A percentile compares a stretch with the other conserved stretches of the same genome.
These are phyloP conservation scores for Pichia rugopelliculosa DNA, from an alignment of 805 yeast genomes.

Conservation along the genomic window DNA sequence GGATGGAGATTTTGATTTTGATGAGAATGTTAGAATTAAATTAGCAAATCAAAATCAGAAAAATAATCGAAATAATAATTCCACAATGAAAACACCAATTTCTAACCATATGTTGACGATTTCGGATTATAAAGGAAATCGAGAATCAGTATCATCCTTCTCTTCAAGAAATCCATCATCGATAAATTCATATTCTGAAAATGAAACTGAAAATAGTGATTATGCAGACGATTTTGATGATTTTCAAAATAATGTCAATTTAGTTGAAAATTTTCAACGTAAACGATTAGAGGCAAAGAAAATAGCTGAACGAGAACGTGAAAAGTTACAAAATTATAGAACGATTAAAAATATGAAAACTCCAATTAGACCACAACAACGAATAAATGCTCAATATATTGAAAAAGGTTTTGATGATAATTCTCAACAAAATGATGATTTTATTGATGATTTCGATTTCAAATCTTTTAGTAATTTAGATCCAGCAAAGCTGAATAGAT, in stretches of 20 bases:
- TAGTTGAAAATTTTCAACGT: conserved; percentile 13
- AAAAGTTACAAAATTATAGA: conserved; percentile 3
- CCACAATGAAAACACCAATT: not conserved
- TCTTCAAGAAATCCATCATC: conserved; percentile 17
- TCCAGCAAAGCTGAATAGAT: conserved; percentile 17
- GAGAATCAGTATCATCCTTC: conserved; percentile 23
- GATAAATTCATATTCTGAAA: conserved; percentile 18
- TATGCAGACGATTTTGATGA: conserved; percentile 25
- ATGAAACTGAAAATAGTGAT: conserved; percentile 29
- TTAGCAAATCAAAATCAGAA: not conserved
- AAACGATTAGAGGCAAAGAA: conserved; percentile 17
- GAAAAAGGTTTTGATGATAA: not conserved
- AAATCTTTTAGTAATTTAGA: conserved; percentile 22
- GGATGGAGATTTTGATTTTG: not conserved
- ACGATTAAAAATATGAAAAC: not conserved
- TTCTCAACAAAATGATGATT: not conserved
- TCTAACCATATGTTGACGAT: not conserved
- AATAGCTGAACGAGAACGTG: conserved; percentile 11
- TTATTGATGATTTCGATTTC: conserved; percentile 23
- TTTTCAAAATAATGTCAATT: conserved; percentile 11
- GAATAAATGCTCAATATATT: conserved; percentile 8
- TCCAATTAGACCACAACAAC: not conserved
- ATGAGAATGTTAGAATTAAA: not conserved
- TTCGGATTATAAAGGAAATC: not conserved
- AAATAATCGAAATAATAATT: not conserved